Base-by-base conservation (phyloP, 148 eudicot genomes). In the Fagopyrum esculentum region DNA sequence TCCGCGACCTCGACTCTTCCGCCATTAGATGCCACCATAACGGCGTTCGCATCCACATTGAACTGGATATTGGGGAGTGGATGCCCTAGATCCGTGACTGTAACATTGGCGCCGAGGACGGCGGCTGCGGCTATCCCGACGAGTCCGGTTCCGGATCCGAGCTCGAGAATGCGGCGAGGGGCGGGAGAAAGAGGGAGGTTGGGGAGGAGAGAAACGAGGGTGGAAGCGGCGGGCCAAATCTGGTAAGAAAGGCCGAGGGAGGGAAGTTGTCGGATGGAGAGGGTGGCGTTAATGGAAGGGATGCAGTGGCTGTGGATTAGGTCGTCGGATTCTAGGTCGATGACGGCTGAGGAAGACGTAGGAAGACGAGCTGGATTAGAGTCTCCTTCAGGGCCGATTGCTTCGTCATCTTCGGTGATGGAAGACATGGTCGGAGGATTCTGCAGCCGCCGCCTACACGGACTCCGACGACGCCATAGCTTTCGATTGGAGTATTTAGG, bases 101-200 rank as follows among this genome's bases (percentile, higher is more conserved):
- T 93, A 70, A 93, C 96, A 45, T 82, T 79, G 45, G 90, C 98
- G 2, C 87, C 84, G 51, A 93, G 90, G 5, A 82, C 46, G 7
- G 91, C 89, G 6, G 93, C 93, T 0, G 98, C 93, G 1, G 90
- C 81, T 16, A 93, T 93, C 0, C 98, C 96, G 6, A 90, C 91
- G 17, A 89, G 78, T 3, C 98, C 96, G 16, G 98, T 93, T 51
- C 96, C 96, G 3, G 98, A 89, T 0, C 96, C 96, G 45, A 93
- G 85, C 80, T 93, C 96, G n/a, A 93, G 86, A 54, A 93, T 49
- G 77, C 74, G 75, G 75, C 46, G 40, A 16, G 9, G 68, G 8
- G 2, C 1, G 59, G 72, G n/a, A 52, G 75, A 13, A 51, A 80
- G 79, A 47, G 83, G 80, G 78, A 77, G 78, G 69, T 13, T 4